phyloP scores from a whole-genome alignment of 805 yeast genomes.

The Sugiyamaella americana region DNA sequence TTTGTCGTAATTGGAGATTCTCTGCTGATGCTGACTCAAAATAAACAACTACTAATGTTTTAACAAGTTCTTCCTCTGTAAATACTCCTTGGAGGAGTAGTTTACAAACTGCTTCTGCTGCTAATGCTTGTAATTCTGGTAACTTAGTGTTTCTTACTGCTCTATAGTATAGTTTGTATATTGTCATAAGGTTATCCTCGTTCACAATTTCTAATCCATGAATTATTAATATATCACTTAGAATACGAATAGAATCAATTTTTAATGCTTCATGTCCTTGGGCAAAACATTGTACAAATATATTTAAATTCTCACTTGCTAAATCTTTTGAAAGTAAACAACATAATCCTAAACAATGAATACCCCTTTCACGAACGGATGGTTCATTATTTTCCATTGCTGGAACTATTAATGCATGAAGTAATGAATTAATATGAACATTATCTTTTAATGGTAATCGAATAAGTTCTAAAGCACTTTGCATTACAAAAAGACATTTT shows the following conservation, averaged over 20 bases:
- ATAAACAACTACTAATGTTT: slow-evolving; percentile 63
- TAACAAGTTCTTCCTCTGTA: slow-evolving; percentile 53
- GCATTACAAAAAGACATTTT: slow-evolving; percentile 63
- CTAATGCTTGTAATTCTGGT: slow-evolving; percentile 66
- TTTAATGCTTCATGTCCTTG: slow-evolving; percentile 48
- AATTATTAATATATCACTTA: slow-evolving; percentile 70
- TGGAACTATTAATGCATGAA: slow-evolving; percentile 73
- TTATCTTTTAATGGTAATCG: slow-evolving; percentile 61
- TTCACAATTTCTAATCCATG: slow-evolving; percentile 69
- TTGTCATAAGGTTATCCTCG: slow-evolving; percentile 52
- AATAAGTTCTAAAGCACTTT: slow-evolving; percentile 61
- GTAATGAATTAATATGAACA: slow-evolving; percentile 57
- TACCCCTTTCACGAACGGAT: slow-evolving; percentile 56
- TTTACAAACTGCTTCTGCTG: slow-evolving; percentile 85
- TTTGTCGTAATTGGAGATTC: slow-evolving; percentile 68
- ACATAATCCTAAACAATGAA: slow-evolving; percentile 72
- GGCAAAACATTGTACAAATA: slow-evolving; percentile 64
- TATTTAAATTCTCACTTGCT: slow-evolving; percentile 57
- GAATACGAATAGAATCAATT: slow-evolving; percentile 56
- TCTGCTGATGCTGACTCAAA: slow-evolving; percentile 61
- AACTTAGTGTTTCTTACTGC: slow-evolving; percentile 45
- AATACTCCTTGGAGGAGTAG: slow-evolving; percentile 71
- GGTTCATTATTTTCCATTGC: slow-evolving; percentile 59
- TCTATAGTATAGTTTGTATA: slow-evolving; percentile 65
- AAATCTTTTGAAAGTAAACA: slow-evolving; percentile 59